Evolutionary conservation across 2,329 filamentous ascomycete species (phyloP).

Genomic region (Colletotrichum incanum): DNA sequence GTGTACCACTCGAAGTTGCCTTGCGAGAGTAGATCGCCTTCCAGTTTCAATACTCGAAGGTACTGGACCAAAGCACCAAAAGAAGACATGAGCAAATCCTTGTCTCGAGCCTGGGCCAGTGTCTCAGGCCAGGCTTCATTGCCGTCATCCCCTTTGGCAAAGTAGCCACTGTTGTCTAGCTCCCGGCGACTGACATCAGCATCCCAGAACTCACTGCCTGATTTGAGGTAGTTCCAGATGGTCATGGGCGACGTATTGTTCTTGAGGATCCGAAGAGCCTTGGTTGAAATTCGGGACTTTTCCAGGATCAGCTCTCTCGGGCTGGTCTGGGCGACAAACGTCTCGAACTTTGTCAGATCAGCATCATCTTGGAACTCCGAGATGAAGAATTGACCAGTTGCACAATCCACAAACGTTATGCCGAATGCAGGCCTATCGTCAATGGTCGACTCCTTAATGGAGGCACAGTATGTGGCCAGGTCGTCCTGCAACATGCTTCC

Average conservation of each 20-base stretch:
- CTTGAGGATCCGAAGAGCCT: constrained; percentile 92
- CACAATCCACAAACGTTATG: constrained; percentile 93
- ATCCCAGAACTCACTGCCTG: constrained; percentile 91
- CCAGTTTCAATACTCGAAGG: constrained; percentile 87
- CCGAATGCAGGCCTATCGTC: constrained; percentile 88
- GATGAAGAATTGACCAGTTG: constrained; percentile 95
- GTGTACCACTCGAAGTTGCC: constrained; percentile 94
- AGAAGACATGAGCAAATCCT: constrained; percentile 90
- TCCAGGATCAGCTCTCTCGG: constrained; percentile 92
- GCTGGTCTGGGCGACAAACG: constrained; percentile 91
- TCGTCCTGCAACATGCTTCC: constrained; percentile 98
- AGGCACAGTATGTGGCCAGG: constrained; percentile 96
- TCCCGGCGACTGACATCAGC: constrained; percentile 87
- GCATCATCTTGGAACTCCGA: constrained; percentile 92
- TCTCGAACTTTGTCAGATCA: constrained; percentile 97
- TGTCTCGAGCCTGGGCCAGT: constrained; percentile 80
- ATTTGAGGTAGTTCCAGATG: constrained; percentile 94
- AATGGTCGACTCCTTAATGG: constrained; percentile 87
- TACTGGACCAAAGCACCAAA: constrained; percentile 93
- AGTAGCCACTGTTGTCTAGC: constrained; percentile 85
- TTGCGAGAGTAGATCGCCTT: constrained; percentile 88
- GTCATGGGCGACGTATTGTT: constrained; percentile 95
- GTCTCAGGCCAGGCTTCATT: constrained; percentile 81
- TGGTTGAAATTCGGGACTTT: constrained; percentile 88
- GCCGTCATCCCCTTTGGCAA: constrained; percentile 69